Percentiles rank a stretch among this genome's conserved stretches.
phyloP scores from a whole-genome alignment of 495 filamentous ascomycete species.

The Penicillium nucicola region DNA sequence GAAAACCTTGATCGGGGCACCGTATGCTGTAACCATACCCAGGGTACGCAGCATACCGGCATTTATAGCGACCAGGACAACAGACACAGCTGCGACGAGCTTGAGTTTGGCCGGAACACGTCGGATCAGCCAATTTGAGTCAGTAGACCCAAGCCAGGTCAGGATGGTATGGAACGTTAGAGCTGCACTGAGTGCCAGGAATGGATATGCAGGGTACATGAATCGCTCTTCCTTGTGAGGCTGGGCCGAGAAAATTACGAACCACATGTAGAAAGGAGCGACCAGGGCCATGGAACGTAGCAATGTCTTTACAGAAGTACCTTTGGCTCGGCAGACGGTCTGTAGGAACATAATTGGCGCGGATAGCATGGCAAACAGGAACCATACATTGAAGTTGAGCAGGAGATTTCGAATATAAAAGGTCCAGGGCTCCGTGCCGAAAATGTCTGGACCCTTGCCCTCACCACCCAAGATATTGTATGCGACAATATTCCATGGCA shows the following conservation, averaged over 20 bases:
- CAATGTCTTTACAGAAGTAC: slow-evolving; percentile 42
- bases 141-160: slow-evolving; percentile 62
- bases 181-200: slow-evolving; percentile 89
- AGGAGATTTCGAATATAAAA: slow-evolving; percentile 92
- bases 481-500: slow-evolving; percentile 87
- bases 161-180: slow-evolving; percentile 76
- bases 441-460: slow-evolving; percentile 83
- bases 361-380: slow-evolving; percentile 73
- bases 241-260: slow-evolving; percentile 84
- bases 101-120: slow-evolving; percentile 71
- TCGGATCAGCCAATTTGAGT: slow-evolving; percentile 60
- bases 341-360: slow-evolving; percentile 59
- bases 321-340: slow-evolving; percentile 34
- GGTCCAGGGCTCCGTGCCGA: slow-evolving; percentile 94
- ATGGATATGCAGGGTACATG: slow-evolving; percentile 96
- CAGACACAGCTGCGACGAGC: slow-evolving; percentile 53
- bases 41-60: slow-evolving; percentile 67
- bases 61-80: slow-evolving; percentile 56
- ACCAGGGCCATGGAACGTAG: slow-evolving; percentile 74
- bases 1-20: slow-evolving; percentile 79
- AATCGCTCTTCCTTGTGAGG: slow-evolving; percentile 98
- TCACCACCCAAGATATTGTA: slow-evolving; percentile 89
- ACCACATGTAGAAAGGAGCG: slow-evolving; percentile 91
- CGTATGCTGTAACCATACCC: slow-evolving; percentile 84
- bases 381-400: slow-evolving; percentile 96